Evolutionary conservation across 306 rosid genomes (phyloP), one percentile per base, ranked within the genome.

Genomic region (Phaseolus lunatus): DNA sequence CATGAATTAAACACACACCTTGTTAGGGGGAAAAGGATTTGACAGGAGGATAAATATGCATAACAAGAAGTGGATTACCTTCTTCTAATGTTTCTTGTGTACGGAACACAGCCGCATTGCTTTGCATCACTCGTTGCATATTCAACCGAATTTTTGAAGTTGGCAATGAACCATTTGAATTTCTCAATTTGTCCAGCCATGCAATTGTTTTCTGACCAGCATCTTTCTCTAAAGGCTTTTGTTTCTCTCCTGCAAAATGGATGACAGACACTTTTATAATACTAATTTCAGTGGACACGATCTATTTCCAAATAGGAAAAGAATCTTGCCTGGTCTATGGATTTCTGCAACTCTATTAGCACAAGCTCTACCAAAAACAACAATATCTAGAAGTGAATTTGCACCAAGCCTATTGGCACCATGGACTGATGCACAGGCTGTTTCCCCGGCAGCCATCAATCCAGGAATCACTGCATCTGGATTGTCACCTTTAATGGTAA

Each of bases 91-190:
- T 92, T 80, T 95, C 99, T 73, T 90, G 96, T 39, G 97, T 92
- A 47, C 99, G 99, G 88, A 95, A 95, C 57, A 95, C 99, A 82
- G 99, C 97, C 79, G 97, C 99, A 82, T 95, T 90, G 72, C 41
- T 95, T 89, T 95, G 99, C 99, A 95, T 95, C 18, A 89, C 19
- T n/a, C 96, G 87, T 81, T 95, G 99, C 99, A 95, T 92, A 84
- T 95, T 89, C 84, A 95, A 86, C 72, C 99, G 85, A 79, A 95
- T 90, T 27, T 86, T 62, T 23, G 99, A 85, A 83, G 99, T 92
- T 44, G 89, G 96, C 16, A 88, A 50, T 53, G 99, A 86, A 19
- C 99, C 99, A 81, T 88, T 91, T 72, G 99, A 84, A 73, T 95
- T 90, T 84, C 99, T 89, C 74, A 95, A 49, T 81, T 90, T 92